phyloP scores from a whole-genome alignment of 2,329 filamentous ascomycete species.

The Anisogramma anomala region DNA sequence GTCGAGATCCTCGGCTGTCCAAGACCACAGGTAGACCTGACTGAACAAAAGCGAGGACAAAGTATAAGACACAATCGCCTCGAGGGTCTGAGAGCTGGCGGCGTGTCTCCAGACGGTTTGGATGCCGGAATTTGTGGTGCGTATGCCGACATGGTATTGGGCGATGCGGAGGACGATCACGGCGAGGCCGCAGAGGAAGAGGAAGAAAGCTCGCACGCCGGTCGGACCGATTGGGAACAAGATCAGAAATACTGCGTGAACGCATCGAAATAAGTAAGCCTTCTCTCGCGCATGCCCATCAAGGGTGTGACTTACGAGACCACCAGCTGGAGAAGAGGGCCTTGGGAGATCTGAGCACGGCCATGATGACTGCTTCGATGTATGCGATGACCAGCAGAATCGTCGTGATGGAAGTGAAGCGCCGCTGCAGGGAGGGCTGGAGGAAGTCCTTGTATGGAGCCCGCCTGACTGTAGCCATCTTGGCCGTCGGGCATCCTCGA shows the following conservation, averaged over 20 bases:
- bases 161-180: constrained; percentile 80
- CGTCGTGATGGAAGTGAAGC: constrained; percentile 69
- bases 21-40: constrained; percentile 68
- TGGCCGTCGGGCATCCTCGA: constrained; percentile 32
- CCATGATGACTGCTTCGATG: constrained; percentile 56
- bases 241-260: constrained; percentile 75
- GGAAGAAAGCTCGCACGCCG: constrained; percentile 60
- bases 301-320: constrained; percentile 44
- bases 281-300: too few relatives aligned
- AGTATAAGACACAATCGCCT: constrained; percentile 65
- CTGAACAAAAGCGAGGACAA: constrained; percentile 70
- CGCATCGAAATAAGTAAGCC: constrained; percentile 22
- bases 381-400: constrained; percentile 64
- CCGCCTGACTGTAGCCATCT: constrained; percentile 46
- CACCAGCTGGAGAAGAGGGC: constrained; percentile 36
- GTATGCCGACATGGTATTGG: constrained; percentile 63
- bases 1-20: constrained; percentile 41
- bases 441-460: constrained; percentile 76
- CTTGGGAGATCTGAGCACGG: constrained; percentile 48
- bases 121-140: constrained; percentile 58
- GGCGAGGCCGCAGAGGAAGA: constrained; percentile 65
- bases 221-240: constrained; percentile 74
- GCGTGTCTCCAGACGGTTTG: constrained; percentile 50
- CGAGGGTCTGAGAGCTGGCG: constrained; percentile 47
- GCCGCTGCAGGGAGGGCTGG: constrained; percentile 74